phyloP scores from a whole-genome alignment of 2,329 filamentous ascomycete genomes.

The Alternaria solani region DNA sequence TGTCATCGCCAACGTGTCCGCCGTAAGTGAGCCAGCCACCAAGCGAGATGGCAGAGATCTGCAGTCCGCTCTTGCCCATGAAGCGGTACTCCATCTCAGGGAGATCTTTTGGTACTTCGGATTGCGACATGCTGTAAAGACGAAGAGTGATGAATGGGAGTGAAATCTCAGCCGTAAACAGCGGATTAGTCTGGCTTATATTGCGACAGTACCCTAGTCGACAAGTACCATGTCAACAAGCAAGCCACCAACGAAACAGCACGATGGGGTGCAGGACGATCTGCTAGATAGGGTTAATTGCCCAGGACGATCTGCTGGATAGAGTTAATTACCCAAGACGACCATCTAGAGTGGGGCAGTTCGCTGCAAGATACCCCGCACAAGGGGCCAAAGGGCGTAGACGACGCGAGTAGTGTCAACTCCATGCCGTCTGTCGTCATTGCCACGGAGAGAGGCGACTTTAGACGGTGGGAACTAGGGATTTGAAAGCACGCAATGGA shows the following conservation, averaged over 20 bases:
- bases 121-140: slow-evolving; percentile 8
- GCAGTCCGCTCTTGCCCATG: slow-evolving; percentile 74
- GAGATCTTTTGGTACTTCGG: slow-evolving; percentile 32
- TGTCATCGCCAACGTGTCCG: slow-evolving; percentile 72
- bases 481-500: background rate
- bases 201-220: background rate
- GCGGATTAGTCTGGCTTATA: background rate
- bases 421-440: slow-evolving; percentile 2
- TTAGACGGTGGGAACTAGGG: background rate
- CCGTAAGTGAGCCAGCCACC: slow-evolving; percentile 73
- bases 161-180: background rate
- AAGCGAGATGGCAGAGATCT: slow-evolving; percentile 76
- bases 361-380: slow-evolving; percentile 11
- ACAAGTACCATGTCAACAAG: background rate
- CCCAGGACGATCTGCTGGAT: slow-evolving; percentile 1
- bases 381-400: background rate
- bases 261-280: background rate
- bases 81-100: slow-evolving; percentile 74
- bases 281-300: slow-evolving; percentile 1
- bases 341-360: slow-evolving; percentile 2
- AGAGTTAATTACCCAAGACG: background rate
- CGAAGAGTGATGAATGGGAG: background rate
- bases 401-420: background rate
- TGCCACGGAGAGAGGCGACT: background rate
- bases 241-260: slow-evolving; percentile 3